phyloP scores from a whole-genome alignment of 495 filamentous ascomycete species.

The Monascus purpureus region DNA sequence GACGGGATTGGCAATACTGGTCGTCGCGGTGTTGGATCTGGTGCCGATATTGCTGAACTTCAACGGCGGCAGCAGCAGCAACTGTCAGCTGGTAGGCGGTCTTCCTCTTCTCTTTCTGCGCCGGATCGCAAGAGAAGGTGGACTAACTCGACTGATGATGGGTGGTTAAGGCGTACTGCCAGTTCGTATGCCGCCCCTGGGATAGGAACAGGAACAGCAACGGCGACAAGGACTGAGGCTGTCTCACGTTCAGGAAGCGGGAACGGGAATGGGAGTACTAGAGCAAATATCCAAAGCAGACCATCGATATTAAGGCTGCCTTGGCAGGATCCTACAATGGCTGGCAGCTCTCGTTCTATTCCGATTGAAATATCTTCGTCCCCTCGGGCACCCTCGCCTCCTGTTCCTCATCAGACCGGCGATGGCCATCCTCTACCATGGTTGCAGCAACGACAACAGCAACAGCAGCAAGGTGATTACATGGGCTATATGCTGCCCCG shows the following conservation, averaged over 20 bases:
- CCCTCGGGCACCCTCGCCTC: conserved; percentile 5
- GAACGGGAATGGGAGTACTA: too few species aligned
- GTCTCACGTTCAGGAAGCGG: too few species aligned
- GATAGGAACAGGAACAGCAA: neutral
- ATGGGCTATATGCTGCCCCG: conserved; percentile 38
- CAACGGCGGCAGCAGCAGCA: neutral
- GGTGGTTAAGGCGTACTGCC: conserved; percentile 8
- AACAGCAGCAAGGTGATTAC: conserved; percentile 3
- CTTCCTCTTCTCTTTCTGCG: conserved; percentile 9
- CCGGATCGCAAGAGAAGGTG: conserved; percentile 27
- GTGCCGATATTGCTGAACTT: neutral
- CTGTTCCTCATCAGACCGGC: neutral
- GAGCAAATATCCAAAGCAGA: conserved; percentile 11
- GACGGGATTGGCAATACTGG: neutral
- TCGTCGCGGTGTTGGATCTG: conserved; percentile 6
- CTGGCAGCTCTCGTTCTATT: conserved; percentile 20
- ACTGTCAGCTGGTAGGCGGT: conserved; percentile 7
- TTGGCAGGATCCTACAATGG: conserved; percentile 2
- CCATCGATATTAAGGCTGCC: conserved; percentile 7
- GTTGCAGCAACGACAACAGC: neutral
- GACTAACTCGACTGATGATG: conserved; percentile 14
- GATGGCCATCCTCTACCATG: neutral
- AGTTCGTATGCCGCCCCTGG: neutral
- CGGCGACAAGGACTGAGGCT: neutral
- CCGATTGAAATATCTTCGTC: conserved; percentile 28